Percentiles rank a stretch among this genome's conserved stretches.
These are phyloP conservation scores for Lachancea sp. DNA, from an alignment of 805 yeast species.

Conservation along the genomic window DNA sequence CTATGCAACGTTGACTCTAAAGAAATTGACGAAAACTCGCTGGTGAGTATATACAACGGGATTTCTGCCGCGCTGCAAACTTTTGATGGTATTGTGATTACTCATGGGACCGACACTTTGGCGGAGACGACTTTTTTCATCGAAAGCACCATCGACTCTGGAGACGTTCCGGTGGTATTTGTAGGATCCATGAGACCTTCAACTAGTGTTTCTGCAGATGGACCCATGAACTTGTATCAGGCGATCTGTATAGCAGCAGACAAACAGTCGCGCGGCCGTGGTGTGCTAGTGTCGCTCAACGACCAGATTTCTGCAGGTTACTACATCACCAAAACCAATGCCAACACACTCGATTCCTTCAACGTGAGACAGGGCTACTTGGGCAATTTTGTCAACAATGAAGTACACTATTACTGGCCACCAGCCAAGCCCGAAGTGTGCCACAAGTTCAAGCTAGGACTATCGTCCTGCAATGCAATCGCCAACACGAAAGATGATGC, in stretches of 20 bases:
- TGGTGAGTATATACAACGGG: slow-evolving; percentile 41
- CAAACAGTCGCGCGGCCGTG: slow-evolving; percentile 46
- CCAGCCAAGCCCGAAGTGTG: slow-evolving; percentile 52
- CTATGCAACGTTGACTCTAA: slow-evolving; percentile 57
- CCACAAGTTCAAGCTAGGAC: slow-evolving; percentile 36
- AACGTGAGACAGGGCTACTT: slow-evolving; percentile 65
- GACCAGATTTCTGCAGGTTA: slow-evolving; percentile 66
- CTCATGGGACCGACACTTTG: slow-evolving; percentile 68
- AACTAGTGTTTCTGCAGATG: slow-evolving; percentile 63
- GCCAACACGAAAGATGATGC: neutral
- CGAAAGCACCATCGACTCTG: slow-evolving; percentile 41
- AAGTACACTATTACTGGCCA: slow-evolving; percentile 59
- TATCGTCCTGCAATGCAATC: slow-evolving; percentile 10
- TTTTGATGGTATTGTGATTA: slow-evolving; percentile 56
- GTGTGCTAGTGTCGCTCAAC: slow-evolving; percentile 57
- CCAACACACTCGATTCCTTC: slow-evolving; percentile 65
- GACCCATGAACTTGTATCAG: slow-evolving; percentile 66
- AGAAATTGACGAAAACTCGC: slow-evolving; percentile 43
- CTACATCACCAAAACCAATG: slow-evolving; percentile 63
- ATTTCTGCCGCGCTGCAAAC: slow-evolving; percentile 39
- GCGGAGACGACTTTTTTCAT: slow-evolving; percentile 63
- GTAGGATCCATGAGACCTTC: slow-evolving; percentile 75
- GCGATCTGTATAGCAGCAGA: slow-evolving; percentile 59
- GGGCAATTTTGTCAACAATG: slow-evolving; percentile 63
- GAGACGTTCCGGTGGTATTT: slow-evolving; percentile 53